Percentiles rank a stretch among this genome's conserved stretches.
These are phyloP conservation scores for Colletotrichum acutatum DNA, from an alignment of 2,329 filamentous ascomycete species.

Conservation along the genomic window DNA sequence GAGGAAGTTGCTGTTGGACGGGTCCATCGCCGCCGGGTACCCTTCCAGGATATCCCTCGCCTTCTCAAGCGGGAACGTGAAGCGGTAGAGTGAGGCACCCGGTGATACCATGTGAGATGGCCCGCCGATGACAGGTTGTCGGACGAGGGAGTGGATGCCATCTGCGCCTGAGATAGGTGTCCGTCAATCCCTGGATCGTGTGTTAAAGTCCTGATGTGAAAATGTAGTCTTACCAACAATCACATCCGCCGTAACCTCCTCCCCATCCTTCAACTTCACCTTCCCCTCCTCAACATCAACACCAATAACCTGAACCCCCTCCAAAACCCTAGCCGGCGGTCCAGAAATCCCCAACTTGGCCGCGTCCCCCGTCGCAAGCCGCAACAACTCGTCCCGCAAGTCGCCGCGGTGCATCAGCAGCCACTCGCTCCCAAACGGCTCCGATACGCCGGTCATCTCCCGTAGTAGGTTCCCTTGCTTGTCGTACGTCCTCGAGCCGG, in stretches of 20 bases:
- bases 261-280: constrained; percentile 9
- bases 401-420: constrained; percentile 21
- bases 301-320: neutral
- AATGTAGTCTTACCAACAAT: constrained; percentile 21
- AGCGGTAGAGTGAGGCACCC: constrained; percentile 27
- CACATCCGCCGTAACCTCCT: constrained; percentile 7
- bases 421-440: constrained; percentile 32
- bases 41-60: constrained; percentile 8
- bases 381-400: constrained; percentile 2
- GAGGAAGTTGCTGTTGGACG: neutral
- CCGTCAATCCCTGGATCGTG: neutral
- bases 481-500: constrained; percentile 24
- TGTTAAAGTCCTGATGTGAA: too few relatives aligned
- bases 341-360: constrained; percentile 24
- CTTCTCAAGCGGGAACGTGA: constrained; percentile 13
- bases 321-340: constrained; percentile 6
- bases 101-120: neutral
- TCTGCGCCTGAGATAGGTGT: constrained; percentile 14
- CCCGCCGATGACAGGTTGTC: constrained; percentile 2
- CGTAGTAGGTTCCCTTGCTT: constrained; percentile 23
- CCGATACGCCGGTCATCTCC: constrained; percentile 27
- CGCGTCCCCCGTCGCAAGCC: constrained; percentile 27
- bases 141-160: constrained; percentile 26
- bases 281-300: constrained; percentile 18
- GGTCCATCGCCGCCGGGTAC: constrained; percentile 17